phyloP scores from a whole-genome alignment of 2,329 filamentous ascomycete genomes.

The Bimuria novae-zelandiae region DNA sequence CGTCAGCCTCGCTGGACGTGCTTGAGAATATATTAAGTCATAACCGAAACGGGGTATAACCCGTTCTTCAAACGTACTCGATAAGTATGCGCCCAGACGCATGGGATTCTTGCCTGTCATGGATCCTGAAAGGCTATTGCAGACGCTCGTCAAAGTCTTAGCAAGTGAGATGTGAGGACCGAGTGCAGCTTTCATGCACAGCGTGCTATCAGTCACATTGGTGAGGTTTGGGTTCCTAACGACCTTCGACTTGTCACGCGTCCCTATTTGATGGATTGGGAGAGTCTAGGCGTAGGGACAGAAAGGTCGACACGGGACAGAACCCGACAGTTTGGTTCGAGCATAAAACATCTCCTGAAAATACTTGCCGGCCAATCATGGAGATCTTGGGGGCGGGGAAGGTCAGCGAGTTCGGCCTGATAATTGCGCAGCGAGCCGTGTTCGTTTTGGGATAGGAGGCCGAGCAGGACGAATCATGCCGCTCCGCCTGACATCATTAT shows the following conservation, averaged over 20 bases:
- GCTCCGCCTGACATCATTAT: slow-evolving; percentile 38
- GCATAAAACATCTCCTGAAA: slow-evolving; percentile 19
- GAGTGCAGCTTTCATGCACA: slow-evolving; percentile 68
- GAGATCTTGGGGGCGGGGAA: slow-evolving; percentile 8
- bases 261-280: slow-evolving; percentile 18
- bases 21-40: slow-evolving; percentile 15
- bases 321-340: slow-evolving; percentile 22
- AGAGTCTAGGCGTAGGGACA: slow-evolving; percentile 14
- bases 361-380: slow-evolving; percentile 18
- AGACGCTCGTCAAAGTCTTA: background rate
- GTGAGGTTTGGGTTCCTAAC: background rate
- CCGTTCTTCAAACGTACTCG: slow-evolving; percentile 12
- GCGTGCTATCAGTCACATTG: slow-evolving; percentile 77
- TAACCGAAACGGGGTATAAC: slow-evolving; percentile 12
- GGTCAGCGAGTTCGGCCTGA: slow-evolving; percentile 11
- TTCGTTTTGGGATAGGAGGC: slow-evolving; percentile 17
- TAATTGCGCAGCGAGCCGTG: slow-evolving; percentile 22
- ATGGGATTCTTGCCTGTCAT: background rate
- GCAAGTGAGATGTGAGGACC: background rate
- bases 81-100: slow-evolving; percentile 12
- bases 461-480: slow-evolving; percentile 27
- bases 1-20: slow-evolving; percentile 14
- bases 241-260: slow-evolving; percentile 14
- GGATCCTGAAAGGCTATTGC: background rate
- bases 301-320: slow-evolving; percentile 16